Base-by-base conservation (phyloP, 805 yeast species). In the Sporopachydermia quercuum region DNA sequence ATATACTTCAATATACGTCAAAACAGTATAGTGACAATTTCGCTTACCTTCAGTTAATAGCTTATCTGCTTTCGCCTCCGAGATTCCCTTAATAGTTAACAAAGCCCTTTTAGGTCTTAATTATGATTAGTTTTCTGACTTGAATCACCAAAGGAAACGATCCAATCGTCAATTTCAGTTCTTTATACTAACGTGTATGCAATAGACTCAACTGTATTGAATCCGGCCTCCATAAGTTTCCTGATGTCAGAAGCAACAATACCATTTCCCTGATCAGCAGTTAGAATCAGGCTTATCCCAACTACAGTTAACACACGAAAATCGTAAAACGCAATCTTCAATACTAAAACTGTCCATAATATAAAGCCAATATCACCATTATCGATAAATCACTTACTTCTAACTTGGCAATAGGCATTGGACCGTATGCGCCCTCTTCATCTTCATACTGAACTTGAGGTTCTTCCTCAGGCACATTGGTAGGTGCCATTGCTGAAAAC, bases 21-120 rank as follows among this genome's bases (percentile, higher is more conserved):
- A 39, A 5, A 6, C 5, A 3, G 16, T 4, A 4, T 16, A 11
- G 5, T 8, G 5, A 16, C 8, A 6, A 5, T 4, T 11, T 15
- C 15, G 15, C 41, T 5, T n/a, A 47, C 50, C 50, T 50, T 84
- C 96, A 35, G 68, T 68, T 39, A 87, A 63, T 39, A 91, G 63
- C 48, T 76, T 76, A 50, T 85, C 96, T 1, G 96, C 96, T 56
- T 91, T 91, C 40, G 89, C 89, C 54, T 91, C 98, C 6, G 94
- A 81, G 27, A 91, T 86, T 36, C 98, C 98, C 56, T 84, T 86
- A 34, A 91, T 81, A 4, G 70, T 69, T 35, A 83, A 60, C 35
- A 89, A 64, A 4, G 72, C 75, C 49, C 89, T 78, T 53, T 82
- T 80, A 15, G 96, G 94, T 4, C 64, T 60, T 37, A 27, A 27